Base-by-base conservation (phyloP, 352 stramenopile genomes). In the Elongisporangium senticosum region DNA sequence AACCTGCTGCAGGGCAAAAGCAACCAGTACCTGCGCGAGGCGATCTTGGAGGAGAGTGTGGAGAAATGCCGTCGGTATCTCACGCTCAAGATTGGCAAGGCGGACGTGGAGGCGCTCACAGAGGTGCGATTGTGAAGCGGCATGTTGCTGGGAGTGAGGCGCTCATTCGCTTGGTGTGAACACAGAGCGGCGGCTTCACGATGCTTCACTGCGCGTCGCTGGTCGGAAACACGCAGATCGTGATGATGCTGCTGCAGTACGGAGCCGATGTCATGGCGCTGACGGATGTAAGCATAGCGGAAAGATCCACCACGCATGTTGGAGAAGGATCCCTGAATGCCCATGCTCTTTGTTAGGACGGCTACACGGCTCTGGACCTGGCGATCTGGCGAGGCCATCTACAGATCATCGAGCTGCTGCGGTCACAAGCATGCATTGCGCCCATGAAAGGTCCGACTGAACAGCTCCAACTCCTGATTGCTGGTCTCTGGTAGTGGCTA, bases 161-260 rank as follows among this genome's bases (percentile, higher is more conserved):
- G 33, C 33, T 43, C 33, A 43, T 43, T 15, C 11, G 4, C 17
- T 43, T 39, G 28, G 8, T 15, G 11, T 43, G 33, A 24, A 49
- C 21, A 47, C 62, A 86, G 69, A 89, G 79, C 53, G 82, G 84
- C 20, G 82, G 84, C 48, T 93, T 93, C 63, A 83, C 68, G 13
- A 93, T 93, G 84, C 67, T 93, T 21, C 84, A 93, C 65, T 88
- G 82, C 40, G 82, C 84, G 40, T 69, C 71, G 49, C 72, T 93
- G 40, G 79, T 79, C 37, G 84, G 83, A 19, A 89, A 93, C 64
- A 90, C 80, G 51, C 80, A 93, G 71, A 89, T 93, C 70, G 74
- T 87, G n/a, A 89, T 93, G 79, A 93, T 93, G 83, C 65, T 93
- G 39, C 69, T 93, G 26, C 83, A 93, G 64, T 90, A 79, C 61